These are phyloP conservation scores for Thelonectria olida DNA, from an alignment of 2,329 filamentous ascomycete species.

Conservation along the genomic window DNA sequence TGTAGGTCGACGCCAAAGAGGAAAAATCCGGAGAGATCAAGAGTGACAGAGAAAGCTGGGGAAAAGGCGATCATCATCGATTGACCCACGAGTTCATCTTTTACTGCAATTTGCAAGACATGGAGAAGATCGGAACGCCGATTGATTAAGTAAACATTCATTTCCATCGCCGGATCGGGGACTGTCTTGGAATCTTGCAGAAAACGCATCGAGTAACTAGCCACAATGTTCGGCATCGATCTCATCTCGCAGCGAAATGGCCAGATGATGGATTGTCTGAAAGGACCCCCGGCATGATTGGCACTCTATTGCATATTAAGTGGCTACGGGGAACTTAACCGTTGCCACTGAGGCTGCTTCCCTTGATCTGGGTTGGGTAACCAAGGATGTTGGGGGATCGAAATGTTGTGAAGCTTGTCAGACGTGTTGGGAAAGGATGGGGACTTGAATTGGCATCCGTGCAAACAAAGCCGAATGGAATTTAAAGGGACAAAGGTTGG, in stretches of 20 bases:
- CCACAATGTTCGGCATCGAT: constrained; percentile 21
- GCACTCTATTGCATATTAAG: constrained; percentile 5
- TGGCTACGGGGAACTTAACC: neutral
- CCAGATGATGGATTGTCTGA: neutral
- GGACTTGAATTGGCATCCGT: too few relatives aligned
- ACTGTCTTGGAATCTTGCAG: constrained; percentile 6
- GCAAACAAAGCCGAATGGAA: too few relatives aligned
- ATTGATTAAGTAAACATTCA: neutral
- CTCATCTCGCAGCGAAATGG: constrained; percentile 23
- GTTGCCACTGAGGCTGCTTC: neutral
- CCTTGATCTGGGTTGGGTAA: neutral
- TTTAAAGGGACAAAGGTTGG: too few relatives aligned
- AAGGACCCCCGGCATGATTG: neutral
- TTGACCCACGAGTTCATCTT: constrained; percentile 22
- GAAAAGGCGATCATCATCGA: constrained; percentile 31
- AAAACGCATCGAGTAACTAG: constrained; percentile 1
- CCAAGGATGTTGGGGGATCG: neutral
- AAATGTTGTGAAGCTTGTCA: neutral
- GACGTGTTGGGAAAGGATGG: too few relatives aligned
- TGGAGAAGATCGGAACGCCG: constrained; percentile 24
- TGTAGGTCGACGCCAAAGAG: constrained; percentile 23
- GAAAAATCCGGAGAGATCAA: constrained; percentile 31
- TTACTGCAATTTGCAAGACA: neutral
- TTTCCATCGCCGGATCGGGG: neutral
- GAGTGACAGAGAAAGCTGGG: constrained; percentile 4